A percentile compares a stretch with the other conserved stretches of the same genome.
Evolutionary conservation across 306 rosid genomes (phyloP).

Genomic region (Vigna trinervia): DNA sequence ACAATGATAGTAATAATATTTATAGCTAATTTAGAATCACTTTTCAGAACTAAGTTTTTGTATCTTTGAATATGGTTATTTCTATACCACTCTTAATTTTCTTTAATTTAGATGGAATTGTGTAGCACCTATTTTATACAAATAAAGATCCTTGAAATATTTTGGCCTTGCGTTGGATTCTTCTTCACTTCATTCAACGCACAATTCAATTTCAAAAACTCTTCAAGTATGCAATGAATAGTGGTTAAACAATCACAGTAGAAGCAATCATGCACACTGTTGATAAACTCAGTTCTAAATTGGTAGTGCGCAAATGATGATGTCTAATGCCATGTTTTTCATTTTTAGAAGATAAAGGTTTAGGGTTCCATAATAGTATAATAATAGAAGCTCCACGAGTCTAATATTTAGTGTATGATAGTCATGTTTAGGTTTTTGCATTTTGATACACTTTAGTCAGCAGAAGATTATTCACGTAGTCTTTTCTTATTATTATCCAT

Average conservation of each 20-base stretch:
- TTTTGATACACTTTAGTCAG: neutral
- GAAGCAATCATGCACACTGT: conserved; percentile 33
- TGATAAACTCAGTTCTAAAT: neutral
- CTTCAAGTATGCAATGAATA: neutral
- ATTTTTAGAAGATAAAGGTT: conserved; percentile 16
- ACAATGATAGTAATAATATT: too few relatives aligned
- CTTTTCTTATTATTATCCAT: neutral
- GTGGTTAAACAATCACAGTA: neutral
- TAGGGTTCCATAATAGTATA: conserved; percentile 25
- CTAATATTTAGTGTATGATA: neutral
- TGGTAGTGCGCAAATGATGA: conserved; percentile 16
- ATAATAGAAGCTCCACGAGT: conserved; percentile 2
- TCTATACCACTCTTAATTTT: too few relatives aligned
- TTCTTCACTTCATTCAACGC: conserved; percentile 38
- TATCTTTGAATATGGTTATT: too few relatives aligned
- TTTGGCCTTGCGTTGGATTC: conserved; percentile 32
- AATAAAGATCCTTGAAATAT: neutral
- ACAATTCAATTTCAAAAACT: neutral
- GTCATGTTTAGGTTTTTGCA: neutral
- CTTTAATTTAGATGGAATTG: too few relatives aligned
- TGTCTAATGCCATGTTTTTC: conserved; percentile 16
- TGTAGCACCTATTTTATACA: neutral
- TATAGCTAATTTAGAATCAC: too few relatives aligned
- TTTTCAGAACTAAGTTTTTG: too few relatives aligned
- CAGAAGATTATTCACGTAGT: neutral